Percentiles rank a stretch among this genome's conserved stretches.
These are phyloP conservation scores for Chrysoporthe deuterocubensis DNA, from an alignment of 2,329 filamentous ascomycete genomes.

Conservation along the genomic window DNA sequence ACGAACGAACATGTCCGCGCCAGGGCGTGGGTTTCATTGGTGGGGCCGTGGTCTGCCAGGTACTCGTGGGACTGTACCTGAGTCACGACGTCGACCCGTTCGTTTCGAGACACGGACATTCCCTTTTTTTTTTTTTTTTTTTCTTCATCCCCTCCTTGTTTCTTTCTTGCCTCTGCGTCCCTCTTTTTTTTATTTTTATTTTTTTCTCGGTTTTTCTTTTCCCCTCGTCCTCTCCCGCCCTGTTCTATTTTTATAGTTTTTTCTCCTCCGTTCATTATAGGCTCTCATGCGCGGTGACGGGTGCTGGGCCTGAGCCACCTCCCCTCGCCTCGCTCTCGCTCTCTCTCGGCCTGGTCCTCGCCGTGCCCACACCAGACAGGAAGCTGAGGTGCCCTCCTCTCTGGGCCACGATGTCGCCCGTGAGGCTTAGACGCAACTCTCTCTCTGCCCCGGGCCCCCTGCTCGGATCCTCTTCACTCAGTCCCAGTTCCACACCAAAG, in stretches of 20 bases:
- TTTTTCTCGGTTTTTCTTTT: too few relatives aligned
- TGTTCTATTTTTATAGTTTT: too few relatives aligned
- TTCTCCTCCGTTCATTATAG: too few relatives aligned
- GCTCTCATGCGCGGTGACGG: too few relatives aligned
- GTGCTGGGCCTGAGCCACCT: not conserved
- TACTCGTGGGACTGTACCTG: not conserved
- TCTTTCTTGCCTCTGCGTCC: too few relatives aligned
- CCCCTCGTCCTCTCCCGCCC: too few relatives aligned
- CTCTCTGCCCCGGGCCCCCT: not conserved
- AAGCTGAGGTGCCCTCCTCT: not conserved
- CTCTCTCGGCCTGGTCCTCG: not conserved
- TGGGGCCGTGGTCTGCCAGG: not conserved
- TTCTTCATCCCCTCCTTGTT: too few relatives aligned
- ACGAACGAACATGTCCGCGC: not conserved
- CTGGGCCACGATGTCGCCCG: not conserved
- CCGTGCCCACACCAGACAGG: not conserved
- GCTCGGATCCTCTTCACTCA: not conserved
- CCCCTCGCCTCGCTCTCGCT: not conserved
- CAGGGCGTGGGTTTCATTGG: not conserved
- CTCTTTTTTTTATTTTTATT: too few relatives aligned
- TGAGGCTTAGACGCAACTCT: not conserved
- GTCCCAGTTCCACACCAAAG: not conserved
- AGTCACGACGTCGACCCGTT: not conserved
- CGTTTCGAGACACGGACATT: too few relatives aligned
- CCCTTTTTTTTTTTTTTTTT: too few relatives aligned